Conservation (phyloP, 495 filamentous ascomycete species). For the Niebla homalea region DNA sequence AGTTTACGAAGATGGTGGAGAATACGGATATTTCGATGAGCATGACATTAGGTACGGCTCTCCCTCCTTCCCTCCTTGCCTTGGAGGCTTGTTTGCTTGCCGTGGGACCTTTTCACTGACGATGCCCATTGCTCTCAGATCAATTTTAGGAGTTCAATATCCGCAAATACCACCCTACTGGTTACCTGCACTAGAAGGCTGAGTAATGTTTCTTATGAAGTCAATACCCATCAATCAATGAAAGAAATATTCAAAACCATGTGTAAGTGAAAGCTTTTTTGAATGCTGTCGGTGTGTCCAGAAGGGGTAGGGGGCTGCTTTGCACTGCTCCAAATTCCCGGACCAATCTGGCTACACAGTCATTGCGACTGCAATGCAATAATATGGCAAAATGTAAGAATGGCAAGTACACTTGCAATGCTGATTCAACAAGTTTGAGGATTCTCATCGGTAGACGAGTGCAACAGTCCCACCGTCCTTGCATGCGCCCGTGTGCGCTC, state of each 20-base stretch:
- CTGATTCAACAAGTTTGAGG: no score
- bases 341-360: no score
- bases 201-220: constrained; percentile 2
- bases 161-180: not conserved
- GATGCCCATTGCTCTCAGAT: constrained; percentile 3
- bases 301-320: not conserved
- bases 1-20: constrained; percentile 98
- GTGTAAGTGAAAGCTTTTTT: no score
- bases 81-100: not conserved
- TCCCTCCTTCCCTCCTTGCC: not conserved
- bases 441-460: no score
- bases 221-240: not conserved
- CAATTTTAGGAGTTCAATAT: constrained; percentile 8
- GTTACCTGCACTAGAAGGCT: not conserved
- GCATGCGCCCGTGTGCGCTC: no score
- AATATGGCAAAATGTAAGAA: no score
- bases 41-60: constrained; percentile 80
- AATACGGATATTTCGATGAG: constrained; percentile 95
- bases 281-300: not conserved
- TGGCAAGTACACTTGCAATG: no score
- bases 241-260: no score
- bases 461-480: no score
- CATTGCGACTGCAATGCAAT: no score
- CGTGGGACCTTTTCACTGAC: not conserved
- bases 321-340: no score